A percentile compares a stretch with the other conserved stretches of the same genome.
Conservation (phyloP, 805 yeast genomes). For the Kregervanrija fluxuum region DNA sequence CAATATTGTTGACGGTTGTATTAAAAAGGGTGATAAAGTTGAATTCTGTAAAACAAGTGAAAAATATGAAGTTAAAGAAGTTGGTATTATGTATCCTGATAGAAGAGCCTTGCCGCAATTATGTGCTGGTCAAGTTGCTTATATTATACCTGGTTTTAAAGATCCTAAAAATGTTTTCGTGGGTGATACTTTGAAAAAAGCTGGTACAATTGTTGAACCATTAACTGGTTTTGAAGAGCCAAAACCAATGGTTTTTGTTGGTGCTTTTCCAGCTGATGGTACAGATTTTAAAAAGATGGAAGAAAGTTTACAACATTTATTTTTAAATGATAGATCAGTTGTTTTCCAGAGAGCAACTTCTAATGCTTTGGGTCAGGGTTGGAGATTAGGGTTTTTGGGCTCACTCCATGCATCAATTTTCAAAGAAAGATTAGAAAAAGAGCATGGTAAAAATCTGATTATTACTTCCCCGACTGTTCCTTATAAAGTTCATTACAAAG, state of each 20-base stretch:
- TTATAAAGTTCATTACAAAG: slow-evolving; percentile 61
- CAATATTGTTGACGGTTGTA: slow-evolving; percentile 74
- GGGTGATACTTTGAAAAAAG: slow-evolving; percentile 81
- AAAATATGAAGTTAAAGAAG: slow-evolving; percentile 82
- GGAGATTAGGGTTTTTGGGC: slow-evolving; percentile 94
- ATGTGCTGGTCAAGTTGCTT: slow-evolving; percentile 90
- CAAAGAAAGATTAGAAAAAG: slow-evolving; percentile 84
- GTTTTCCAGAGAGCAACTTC: slow-evolving; percentile 86
- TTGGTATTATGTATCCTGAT: slow-evolving; percentile 95
- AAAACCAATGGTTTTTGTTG: slow-evolving; percentile 97
- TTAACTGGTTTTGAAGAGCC: slow-evolving; percentile 95
- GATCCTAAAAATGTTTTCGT: slow-evolving; percentile 77
- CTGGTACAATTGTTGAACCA: slow-evolving; percentile 57
- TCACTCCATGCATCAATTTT: slow-evolving; percentile 93
- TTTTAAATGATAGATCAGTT: slow-evolving; percentile 87
- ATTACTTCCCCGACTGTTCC: slow-evolving; percentile 97
- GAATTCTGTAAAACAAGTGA: slow-evolving; percentile 69
- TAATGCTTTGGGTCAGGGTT: slow-evolving; percentile 92
- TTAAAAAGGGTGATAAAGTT: slow-evolving; percentile 68
- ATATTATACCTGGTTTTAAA: slow-evolving; percentile 91
- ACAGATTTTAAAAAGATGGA: slow-evolving; percentile 82
- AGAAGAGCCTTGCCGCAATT: slow-evolving; percentile 55
- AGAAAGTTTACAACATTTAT: slow-evolving; percentile 82
- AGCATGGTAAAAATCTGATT: slow-evolving; percentile 87
- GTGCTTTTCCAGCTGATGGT: slow-evolving; percentile 96